These are phyloP conservation scores for Neotropicomus parvogracilis DNA, from an alignment of 1,284 basidiomycete genomes.

Conservation along the genomic window DNA sequence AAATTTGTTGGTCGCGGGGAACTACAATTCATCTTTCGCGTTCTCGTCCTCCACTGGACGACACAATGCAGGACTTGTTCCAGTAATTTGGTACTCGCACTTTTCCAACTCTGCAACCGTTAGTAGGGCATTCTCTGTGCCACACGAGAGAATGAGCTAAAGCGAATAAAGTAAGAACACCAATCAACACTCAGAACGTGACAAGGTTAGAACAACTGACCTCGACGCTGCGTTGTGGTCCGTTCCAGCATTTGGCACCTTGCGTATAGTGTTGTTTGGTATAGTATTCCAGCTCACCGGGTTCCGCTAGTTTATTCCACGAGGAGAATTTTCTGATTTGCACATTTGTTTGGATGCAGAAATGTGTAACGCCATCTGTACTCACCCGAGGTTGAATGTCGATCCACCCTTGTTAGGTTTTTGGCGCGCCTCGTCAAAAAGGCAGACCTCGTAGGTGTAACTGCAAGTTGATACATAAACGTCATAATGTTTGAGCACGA, in stretches of 20 bases:
- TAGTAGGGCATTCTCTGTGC: conserved; percentile 79
- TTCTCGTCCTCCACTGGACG: conserved; percentile 52
- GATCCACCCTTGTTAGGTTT: conserved; percentile 82
- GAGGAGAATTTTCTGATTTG: conserved; percentile 62
- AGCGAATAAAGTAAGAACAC: neutral
- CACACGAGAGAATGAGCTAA: conserved; percentile 81
- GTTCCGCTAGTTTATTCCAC: conserved; percentile 64
- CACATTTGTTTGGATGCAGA: conserved; percentile 2
- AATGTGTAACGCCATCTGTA: conserved; percentile 6
- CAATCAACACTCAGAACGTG: conserved; percentile 2
- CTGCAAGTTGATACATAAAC: conserved; percentile 38
- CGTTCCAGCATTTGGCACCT: conserved; percentile 96
- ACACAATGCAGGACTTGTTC: conserved; percentile 88
- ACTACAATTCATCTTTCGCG: conserved; percentile 53
- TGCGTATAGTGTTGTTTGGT: conserved; percentile 76
- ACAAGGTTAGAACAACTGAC: conserved; percentile 39
- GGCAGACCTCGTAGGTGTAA: conserved; percentile 96
- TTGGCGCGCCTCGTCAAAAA: conserved; percentile 86
- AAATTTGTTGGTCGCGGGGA: conserved; percentile 2
- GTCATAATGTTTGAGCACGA: neutral
- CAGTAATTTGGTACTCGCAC: conserved; percentile 92
- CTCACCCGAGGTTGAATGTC: conserved; percentile 83
- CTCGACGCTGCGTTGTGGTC: conserved; percentile 79
- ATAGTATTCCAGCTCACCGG: conserved; percentile 74
- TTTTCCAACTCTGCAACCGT: conserved; percentile 91